These are phyloP conservation scores for Echites panduratus DNA, from an alignment of 257 asterid genomes.

Conservation along the genomic window DNA sequence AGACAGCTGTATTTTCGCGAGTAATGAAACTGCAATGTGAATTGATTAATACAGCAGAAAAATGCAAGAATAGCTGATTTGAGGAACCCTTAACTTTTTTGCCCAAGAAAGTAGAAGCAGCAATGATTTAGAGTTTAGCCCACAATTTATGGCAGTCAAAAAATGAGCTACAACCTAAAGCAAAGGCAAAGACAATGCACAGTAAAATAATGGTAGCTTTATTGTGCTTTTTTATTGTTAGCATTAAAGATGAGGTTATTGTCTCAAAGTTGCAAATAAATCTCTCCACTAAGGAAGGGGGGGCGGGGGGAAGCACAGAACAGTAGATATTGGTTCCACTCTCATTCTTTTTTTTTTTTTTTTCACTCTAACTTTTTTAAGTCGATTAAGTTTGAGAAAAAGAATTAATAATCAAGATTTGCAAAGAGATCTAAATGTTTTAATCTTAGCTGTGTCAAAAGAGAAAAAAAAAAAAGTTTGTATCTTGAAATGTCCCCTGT, in stretches of 20 bases:
- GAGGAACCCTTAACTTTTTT: slow-evolving; percentile 42
- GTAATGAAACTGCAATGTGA: slow-evolving; percentile 1
- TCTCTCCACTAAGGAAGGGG: neutral
- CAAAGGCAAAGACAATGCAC: slow-evolving; percentile 14
- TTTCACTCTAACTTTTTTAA: too few relatives aligned
- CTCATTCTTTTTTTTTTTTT: too few relatives aligned
- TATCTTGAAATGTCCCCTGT: neutral
- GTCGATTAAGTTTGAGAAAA: too few relatives aligned
- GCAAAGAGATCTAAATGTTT: neutral
- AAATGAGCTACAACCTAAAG: slow-evolving; percentile 26
- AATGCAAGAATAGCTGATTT: slow-evolving; percentile 18
- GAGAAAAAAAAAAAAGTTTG: neutral
- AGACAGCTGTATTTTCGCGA: neutral
- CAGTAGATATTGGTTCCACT: too few relatives aligned
- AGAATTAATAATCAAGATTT: neutral
- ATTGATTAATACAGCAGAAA: slow-evolving; percentile 22
- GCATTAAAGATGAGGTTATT: slow-evolving; percentile 25
- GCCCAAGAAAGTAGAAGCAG: slow-evolving; percentile 57
- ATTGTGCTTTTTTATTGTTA: slow-evolving; percentile 19
- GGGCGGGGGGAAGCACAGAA: too few relatives aligned
- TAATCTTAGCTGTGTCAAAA: neutral
- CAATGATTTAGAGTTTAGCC: slow-evolving; percentile 46
- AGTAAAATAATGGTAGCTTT: slow-evolving; percentile 30
- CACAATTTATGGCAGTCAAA: slow-evolving; percentile 53
- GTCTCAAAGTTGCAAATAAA: slow-evolving; percentile 11